Evolutionary conservation across 1,139 yeast species (phyloP), one percentile per base, ranked within the genome.

Genomic region (Hyphopichia fennica): DNA sequence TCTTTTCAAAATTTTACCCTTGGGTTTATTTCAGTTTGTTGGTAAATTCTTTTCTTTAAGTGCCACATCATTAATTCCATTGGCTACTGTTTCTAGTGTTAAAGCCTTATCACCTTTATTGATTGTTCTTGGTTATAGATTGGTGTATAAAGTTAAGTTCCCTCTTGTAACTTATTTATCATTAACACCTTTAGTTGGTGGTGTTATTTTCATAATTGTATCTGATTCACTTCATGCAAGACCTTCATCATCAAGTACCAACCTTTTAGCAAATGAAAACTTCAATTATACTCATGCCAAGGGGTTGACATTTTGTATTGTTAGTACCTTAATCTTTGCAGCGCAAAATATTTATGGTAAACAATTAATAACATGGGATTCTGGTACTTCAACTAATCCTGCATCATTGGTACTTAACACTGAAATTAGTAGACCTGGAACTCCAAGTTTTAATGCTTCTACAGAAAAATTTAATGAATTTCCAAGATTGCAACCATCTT

Each of bases 271-370:
- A 7, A 49, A 47, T 27, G 54, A 52, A 3, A 32, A 42, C 20
- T 42, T 60, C 25, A 60, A 62, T 38, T 41, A 44, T 14, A 45
- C 44, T 15, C 65, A 65, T 39, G 31, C 65, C 15, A 56, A 60
- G 40, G 75, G 75, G 4, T 43, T 68, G 18, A 30, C 52, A 2
- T 67, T 53, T 42, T 65, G 73, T 43, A 44, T 64, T 9, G 39
- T 62, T 28, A 63, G 72, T 44, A 58, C 70, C 8, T 38, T 69
- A 3, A 59, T 68, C 9, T 69, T 69, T 57, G 74, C 74, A 2
- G 64, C 67, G 7, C 75, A 69, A 44, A 69, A 68, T 44, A 69
- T 70, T 9, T 69, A 70, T 46, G 74, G 73, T n/a, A 69, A 70
- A 44, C 68, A 63, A 45, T 52, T 70, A 35, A 60, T 70, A 38